Evolutionary conservation across 495 filamentous ascomycete species (phyloP).

Genomic region (Amniculicola lignicola): DNA sequence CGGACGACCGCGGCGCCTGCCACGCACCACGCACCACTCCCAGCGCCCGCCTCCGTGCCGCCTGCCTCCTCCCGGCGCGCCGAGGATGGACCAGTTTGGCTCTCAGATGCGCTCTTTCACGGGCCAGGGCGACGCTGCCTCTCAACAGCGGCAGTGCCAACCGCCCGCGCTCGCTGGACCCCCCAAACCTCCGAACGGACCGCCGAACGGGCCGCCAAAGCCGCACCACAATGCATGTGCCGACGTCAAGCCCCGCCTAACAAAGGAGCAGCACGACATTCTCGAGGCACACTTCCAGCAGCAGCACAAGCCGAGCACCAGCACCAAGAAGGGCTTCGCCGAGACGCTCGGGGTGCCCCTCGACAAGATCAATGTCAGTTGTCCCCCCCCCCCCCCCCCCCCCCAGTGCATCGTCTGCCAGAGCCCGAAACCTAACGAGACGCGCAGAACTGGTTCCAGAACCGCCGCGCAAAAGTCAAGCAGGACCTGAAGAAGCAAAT

Average conservation of each 20-base stretch:
- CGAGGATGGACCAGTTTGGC: conserved; percentile 24
- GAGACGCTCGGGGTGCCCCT: conserved; percentile 40
- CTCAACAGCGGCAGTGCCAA: conserved; percentile 10
- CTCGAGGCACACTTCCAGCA: conserved; percentile 42
- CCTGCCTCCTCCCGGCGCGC: conserved; percentile 19
- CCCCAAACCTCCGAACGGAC: conserved; percentile 1
- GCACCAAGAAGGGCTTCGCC: conserved; percentile 44
- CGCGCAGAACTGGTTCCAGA: conserved; percentile 47
- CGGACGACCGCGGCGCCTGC: not conserved
- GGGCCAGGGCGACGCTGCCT: conserved; percentile 6
- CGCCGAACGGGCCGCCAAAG: conserved; percentile 7
- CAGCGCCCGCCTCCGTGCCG: not conserved
- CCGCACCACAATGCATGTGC: conserved; percentile 29
- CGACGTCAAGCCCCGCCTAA: conserved; percentile 45
- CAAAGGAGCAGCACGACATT: conserved; percentile 46
- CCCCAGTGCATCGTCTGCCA: too few relatives aligned
- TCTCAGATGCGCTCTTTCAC: conserved; percentile 24
- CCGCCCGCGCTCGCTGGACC: not conserved
- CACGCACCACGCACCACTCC: not conserved
- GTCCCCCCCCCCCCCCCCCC: too few relatives aligned
- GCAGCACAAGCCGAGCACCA: conserved; percentile 43
- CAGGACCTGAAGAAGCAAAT: conserved; percentile 44
- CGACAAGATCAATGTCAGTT: conserved; percentile 47
- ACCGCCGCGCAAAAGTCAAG: conserved; percentile 46
- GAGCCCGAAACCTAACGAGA: conserved; percentile 11